These are phyloP conservation scores for Dryadomyces quercus-mongolicae DNA, from an alignment of 2,329 filamentous ascomycete species.

Conservation along the genomic window DNA sequence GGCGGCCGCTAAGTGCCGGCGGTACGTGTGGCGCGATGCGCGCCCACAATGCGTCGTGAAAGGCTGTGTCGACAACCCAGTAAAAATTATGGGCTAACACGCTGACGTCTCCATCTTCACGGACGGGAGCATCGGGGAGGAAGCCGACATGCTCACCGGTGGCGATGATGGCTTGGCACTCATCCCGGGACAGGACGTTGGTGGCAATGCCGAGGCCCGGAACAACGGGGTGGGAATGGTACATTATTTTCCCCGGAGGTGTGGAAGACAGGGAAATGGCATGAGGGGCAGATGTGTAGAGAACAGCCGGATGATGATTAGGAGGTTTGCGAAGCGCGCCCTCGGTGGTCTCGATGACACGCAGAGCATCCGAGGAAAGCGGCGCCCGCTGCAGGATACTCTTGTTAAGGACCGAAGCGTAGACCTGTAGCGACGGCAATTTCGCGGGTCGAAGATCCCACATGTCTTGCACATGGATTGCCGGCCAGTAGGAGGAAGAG, in stretches of 20 bases:
- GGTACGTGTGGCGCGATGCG: conserved; percentile 49
- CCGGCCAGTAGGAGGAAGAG: conserved; percentile 22
- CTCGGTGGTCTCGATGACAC: conserved; percentile 48
- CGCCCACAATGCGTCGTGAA: conserved; percentile 51
- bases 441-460: conserved; percentile 45
- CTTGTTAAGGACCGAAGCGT: conserved; percentile 46
- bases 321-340: conserved; percentile 52
- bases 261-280: conserved; percentile 37
- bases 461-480: conserved; percentile 42
- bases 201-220: conserved; percentile 48
- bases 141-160: conserved; percentile 55
- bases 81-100: conserved; percentile 64
- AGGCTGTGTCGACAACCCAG: conserved; percentile 53
- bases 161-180: conserved; percentile 55
- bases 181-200: conserved; percentile 45
- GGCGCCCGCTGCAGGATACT: conserved; percentile 34
- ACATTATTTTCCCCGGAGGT: conserved; percentile 29
- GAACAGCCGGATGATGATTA: conserved; percentile 53
- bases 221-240: conserved; percentile 48
- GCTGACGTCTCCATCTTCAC: conserved; percentile 52
- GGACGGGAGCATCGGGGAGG: conserved; percentile 53
- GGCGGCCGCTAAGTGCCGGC: conserved; percentile 37
- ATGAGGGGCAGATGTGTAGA: conserved; percentile 48
- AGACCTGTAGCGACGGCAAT: conserved; percentile 27
- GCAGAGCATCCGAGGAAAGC: conserved; percentile 28